Evolutionary conservation across 2,329 filamentous ascomycete species (phyloP), one percentile per base, ranked within the genome.

Genomic region (Arachnopeziza araneosa): DNA sequence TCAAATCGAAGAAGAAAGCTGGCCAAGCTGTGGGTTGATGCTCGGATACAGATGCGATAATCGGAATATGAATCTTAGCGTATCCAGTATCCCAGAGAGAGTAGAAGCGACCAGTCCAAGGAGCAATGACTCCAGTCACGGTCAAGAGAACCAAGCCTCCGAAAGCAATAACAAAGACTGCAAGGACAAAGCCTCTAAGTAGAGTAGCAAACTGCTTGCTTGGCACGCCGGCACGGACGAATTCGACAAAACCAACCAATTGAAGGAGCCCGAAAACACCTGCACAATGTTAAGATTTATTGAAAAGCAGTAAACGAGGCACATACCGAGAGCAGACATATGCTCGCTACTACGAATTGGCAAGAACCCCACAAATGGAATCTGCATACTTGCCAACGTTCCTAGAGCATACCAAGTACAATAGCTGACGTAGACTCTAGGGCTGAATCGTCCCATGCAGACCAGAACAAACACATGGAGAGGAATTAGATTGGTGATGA

Each of bases 11-110:
- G 81, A 99, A 99, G 83, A 97, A 99, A 19, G 96, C 91, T 1
- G 95, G 95, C 95, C 95, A 99, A 51, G 95, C 95, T 48, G 95
- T 99, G 58, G 95, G 95, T 78, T 99, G 95, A 79, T 99, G 95
- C 78, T 99, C 95, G 1, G 95, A 99, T 53, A 99, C 95, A n/a
- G 95, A 99, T 2, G 95, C 95, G 74, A 99, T 99, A 73, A 99
- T 99, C 63, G 95, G 95, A 73, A 99, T 99, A 73, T 99, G 95
- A 65, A 98, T 96, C 82, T 99, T 99, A 71, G 95, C 95, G 73
- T 99, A 99, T 69, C 91, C 89, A 6, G 95, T 99, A 74, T 99
- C 96, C 92, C 93, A 99, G 32, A 99, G 86, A 23, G 96, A 99
- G 80, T 99, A 99, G 83, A 99, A 99, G 70, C 95, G 93, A 65